Evolutionary conservation across 1,284 basidiomycete species (phyloP), one percentile per base, ranked within the genome.

Genomic region (Microstroma glucosiphilum): DNA sequence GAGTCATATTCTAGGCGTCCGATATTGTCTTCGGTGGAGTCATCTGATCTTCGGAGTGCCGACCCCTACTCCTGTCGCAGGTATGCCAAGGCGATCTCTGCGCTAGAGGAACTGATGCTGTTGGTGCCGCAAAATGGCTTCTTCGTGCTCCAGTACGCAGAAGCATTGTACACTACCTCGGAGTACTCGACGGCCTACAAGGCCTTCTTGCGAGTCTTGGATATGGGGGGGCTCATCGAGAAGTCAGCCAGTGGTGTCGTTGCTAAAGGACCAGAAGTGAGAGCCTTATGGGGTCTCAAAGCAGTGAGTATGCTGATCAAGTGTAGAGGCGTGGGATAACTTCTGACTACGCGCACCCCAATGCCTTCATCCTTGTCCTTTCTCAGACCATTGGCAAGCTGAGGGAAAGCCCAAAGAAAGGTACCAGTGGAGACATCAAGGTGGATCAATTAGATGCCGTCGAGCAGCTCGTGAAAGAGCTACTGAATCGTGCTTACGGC

Each of bases 71-170:
- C 9, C 30, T 9, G 9, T 9, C 9, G 30, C 30, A 37, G 30
- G 30, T 90, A 88, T 77, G 82, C 84, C 1, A 82, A 82, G 67
- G 83, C 90, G 1, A 81, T 91, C 4, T 86, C 89, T 73, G 84
- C 89, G 0, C 82, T 92, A 3, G 87, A 89, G 37, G 91, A 96
- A 79, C 86, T 86, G 1, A 82, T 93, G 48, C 82, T 93, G 19
- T 84, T 94, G 37, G 84, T 87, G 0, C 90, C 92, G 0, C 89
- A 91, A 69, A 93, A 92, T 70, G 87, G 88, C 0, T 90, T 91
- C 73, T 87, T 89, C 61, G 84, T 88, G 62, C 83, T 93, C 13
- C 87, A 88, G 70, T 88, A 87, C 61, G 92, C 91, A 0, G 92
- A 96, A 80, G 90, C 88, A 9, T 89, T 89, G 0, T 92, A 91